Evolutionary conservation across 202 grass and related monocot genomes (phyloP).

Genomic region (Cymbopogon flexuosus): DNA sequence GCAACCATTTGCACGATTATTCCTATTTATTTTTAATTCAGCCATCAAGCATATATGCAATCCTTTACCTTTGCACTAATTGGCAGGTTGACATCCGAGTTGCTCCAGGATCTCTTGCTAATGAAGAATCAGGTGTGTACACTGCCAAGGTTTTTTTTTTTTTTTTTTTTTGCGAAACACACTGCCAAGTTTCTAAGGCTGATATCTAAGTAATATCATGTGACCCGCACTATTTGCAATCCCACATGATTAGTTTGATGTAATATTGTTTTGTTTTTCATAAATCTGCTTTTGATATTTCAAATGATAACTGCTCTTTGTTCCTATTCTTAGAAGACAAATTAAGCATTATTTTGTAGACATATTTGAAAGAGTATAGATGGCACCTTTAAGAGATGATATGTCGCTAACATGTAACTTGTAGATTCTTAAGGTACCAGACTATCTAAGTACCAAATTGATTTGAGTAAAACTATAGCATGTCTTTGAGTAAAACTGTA

Average conservation of each 20-base stretch:
- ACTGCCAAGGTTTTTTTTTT: no score
- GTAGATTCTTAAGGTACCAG: not conserved
- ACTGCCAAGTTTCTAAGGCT: not conserved
- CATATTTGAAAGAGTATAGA: not conserved
- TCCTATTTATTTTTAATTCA: constrained; percentile 11
- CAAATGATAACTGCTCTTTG: not conserved
- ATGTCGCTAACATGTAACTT: not conserved
- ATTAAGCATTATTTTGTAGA: not conserved
- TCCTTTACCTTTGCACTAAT: constrained; percentile 14
- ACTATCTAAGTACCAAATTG: not conserved
- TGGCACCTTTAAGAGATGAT: not conserved
- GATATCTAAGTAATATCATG: not conserved
- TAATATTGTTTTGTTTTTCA: not conserved
- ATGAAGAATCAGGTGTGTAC: constrained; percentile 75
- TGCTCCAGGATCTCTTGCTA: constrained; percentile 81
- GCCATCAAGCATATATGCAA: not conserved
- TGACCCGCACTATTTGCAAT: not conserved
- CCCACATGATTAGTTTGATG: not conserved
- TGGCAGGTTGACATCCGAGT: constrained; percentile 85
- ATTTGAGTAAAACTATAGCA: not conserved
- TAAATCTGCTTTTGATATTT: constrained; percentile 3
- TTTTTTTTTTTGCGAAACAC: no score
- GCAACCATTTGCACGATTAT: not conserved
- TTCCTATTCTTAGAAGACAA: not conserved
- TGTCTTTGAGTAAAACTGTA: no score